A percentile compares a stretch with the other conserved stretches of the same genome.
Conservation (phyloP, 1,284 basidiomycete species). For the Neonothopanus nambi region DNA sequence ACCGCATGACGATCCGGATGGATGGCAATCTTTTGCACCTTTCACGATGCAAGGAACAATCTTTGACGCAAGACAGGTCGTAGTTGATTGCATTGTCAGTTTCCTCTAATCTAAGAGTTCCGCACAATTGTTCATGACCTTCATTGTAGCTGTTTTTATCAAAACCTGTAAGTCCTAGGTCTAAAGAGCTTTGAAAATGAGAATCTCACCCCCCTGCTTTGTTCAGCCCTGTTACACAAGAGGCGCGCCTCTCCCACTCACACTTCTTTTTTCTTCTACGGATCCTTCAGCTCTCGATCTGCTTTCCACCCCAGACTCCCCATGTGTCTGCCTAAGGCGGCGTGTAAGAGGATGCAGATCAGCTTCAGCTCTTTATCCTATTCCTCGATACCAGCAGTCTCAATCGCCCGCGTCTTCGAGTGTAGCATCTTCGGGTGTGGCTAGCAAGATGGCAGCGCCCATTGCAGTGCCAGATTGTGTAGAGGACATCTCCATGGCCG, state of each 20-base stretch:
- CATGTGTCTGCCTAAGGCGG: conserved; percentile 32
- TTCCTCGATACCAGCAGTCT: conserved; percentile 22
- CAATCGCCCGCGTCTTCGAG: conserved; percentile 15
- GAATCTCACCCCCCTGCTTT: too few relatives aligned
- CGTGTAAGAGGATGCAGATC: conserved; percentile 21
- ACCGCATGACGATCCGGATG: too few relatives aligned
- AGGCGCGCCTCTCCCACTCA: conserved; percentile 35
- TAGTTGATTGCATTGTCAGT: too few relatives aligned
- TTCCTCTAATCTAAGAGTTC: too few relatives aligned
- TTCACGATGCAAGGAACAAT: too few relatives aligned
- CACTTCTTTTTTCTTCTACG: conserved; percentile 28
- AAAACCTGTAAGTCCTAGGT: too few relatives aligned
- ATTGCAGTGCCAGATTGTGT: conserved; percentile 6
- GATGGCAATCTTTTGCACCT: too few relatives aligned
- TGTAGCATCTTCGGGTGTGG: conserved; percentile 26
- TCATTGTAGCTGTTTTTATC: too few relatives aligned
- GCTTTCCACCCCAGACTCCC: conserved; percentile 32
- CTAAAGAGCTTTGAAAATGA: too few relatives aligned
- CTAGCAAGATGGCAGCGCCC: neutral
- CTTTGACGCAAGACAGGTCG: too few relatives aligned
- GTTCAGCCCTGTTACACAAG: conserved; percentile 29
- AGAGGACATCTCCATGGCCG: conserved; percentile 32
- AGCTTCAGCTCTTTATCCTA: too few relatives aligned
- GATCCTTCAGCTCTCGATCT: conserved; percentile 36
- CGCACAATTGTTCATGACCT: too few relatives aligned